Base-by-base conservation (phyloP, 441 rosid genomes). In the Eutrema salsugineum region DNA sequence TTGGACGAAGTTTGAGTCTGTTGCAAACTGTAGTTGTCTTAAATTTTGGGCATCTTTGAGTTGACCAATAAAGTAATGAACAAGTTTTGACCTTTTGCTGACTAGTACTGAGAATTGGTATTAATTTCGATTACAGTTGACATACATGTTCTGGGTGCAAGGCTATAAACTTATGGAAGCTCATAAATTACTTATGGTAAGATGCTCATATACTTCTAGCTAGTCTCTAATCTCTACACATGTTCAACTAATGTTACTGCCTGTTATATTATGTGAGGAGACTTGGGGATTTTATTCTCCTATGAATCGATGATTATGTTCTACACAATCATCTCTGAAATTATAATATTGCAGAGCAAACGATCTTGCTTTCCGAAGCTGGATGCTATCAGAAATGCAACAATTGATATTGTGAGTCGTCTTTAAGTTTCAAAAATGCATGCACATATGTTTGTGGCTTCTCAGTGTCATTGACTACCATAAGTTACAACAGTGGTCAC, bases 111-210 rank as follows among this genome's bases (percentile, higher is more conserved):
- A 67, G 57, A 61, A 54, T 1, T 2, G 58, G 39, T 62, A 43
- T 57, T 59, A 6, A 65, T 73, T 60, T 75, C 61, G 50, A 74
- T 73, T 66, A 55, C 96, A 94, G 97, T 33, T 94, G 86, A 89
- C 99, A 44, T 90, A 88, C 86, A 90, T 94, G 96, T 89, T 89
- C 81, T 94, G 99, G 99, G 84, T 90, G 79, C 94, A 79, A 77
- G 96, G 91, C 71, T 90, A 92, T 82, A 89, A 85, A 83, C 94
- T 94, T 19, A 82, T 57, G 66, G 89, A 89, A 19, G 98, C 97
- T 66, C 79, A 85, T 78, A 82, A 51, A 65, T 54, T 87, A 69
- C 93, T 94, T 49, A 81, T 82, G 94, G 99, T 94, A 92, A 84
- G 68, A 62, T 46, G 58, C 69, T 27, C 42, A 40, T 69, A 30